Base-by-base conservation (phyloP, 129 eudicot species). In the Saposhnikovia divaricata region DNA sequence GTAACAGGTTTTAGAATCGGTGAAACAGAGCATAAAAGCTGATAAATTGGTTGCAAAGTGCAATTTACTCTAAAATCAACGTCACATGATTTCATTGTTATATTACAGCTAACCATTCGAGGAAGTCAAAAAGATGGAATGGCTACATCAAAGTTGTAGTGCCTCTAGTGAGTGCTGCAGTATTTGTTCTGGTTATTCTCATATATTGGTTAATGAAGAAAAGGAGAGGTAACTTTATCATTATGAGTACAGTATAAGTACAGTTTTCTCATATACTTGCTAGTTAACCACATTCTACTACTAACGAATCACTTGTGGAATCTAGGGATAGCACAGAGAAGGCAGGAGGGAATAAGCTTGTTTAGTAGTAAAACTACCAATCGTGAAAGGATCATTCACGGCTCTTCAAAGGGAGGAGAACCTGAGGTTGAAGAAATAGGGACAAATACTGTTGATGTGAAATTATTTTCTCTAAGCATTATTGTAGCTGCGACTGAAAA, bases 71-170 rank as follows among this genome's bases (percentile, higher is more conserved):
- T 69, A 10, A 12, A 34, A 11, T 69, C 21, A 38, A 13, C 13
- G 38, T 66, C 25, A 16, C 2, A 7, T 15, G 9, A 11, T 34
- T 66, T 71, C 21, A 5, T 42, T 71, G 68, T 59, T 37, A 68
- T 12, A 4, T 83, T 57, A 44, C 87, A 88, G 91, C 91, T 57
- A 76, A 72, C 44, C 53, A 82, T 76, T 72, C 84, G 43, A 76
- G 75, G 80, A 83, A 72, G 71, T 47, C 38, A 25, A 80, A 78
- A 37, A 78, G 72, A 27, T 78, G 78, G 7, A 0, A 14, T 27
- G 68, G 71, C 42, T 80, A 70, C 18, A 43, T 6, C 21, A 45
- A 79, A 77, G 74, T 88, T 37, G 12, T 68, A 37, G 42, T 28
- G 18, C 42, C 42, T 3, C 5, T 68, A 31, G 3, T 68, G 42